Base-by-base conservation (phyloP, 306 rosid species). In the Cucumis cinereus region DNA sequence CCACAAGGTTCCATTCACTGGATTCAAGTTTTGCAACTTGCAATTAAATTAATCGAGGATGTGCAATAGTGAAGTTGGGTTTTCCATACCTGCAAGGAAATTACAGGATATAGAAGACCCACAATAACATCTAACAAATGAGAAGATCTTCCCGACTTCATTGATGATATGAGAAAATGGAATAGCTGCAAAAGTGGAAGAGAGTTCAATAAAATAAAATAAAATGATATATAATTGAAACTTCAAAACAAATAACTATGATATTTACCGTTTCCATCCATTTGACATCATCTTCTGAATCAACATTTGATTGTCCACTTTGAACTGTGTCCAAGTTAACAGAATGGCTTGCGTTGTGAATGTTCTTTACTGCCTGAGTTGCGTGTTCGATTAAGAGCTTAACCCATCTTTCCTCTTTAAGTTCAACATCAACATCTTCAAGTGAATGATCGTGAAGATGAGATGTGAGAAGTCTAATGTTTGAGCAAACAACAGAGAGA, bases 231-330 rank as follows among this genome's bases (percentile, higher is more conserved):
- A 77, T 79, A 60, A 23, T 16, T 30, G 79, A 73, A 49, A 66
- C 79, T 70, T 49, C 49, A 62, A 24, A 26, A 82, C 43, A 55
- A 33, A 49, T 58, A 59, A 67, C 41, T 62, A 75, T 54, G 50
- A 61, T 47, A 73, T 62, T 74, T 90, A 94, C 99, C 96, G 99
- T 94, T 87, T 94, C 99, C 99, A 92, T 92, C 96, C 96, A 94
- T 81, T 91, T 92, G 82, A 84, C 84, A 83, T 90, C 96, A 90
- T 90, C 91, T 81, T 92, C 89, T 77, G 99, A 84, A 83, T 86
- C 90, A 60, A 89, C 90, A 79, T 84, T 90, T 54, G 68, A 45
- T 84, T 83, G 86, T 76, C 93, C 92, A 76, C 90, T 90, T 85
- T 90, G 91, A 84, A 81, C 79, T 80, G 76, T 84, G 79, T 77